Base-by-base conservation (phyloP, 148 eudicot genomes). In the Gaultheria prostrata region DNA sequence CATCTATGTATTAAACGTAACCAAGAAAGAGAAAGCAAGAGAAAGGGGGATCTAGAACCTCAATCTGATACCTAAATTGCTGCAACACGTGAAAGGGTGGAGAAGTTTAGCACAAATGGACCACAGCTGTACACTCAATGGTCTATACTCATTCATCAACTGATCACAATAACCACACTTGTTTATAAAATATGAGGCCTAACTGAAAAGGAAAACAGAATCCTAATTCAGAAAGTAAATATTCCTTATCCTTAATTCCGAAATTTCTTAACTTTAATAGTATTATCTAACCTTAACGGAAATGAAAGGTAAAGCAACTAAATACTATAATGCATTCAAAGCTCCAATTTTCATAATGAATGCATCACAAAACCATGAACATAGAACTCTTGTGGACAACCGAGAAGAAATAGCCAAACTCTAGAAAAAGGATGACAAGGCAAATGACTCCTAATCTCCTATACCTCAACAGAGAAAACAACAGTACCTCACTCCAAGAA, bases 401-500 rank as follows among this genome's bases (percentile, higher is more conserved):
- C 21, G 21, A 70, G 65, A 72, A 1, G 12, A 71, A 70, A 32
- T 53, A 70, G 54, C 30, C 51, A 49, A 30, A 50, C 53, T 51
- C 48, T 7, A 82, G 63, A 33, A 12, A 20, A 56, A 10, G 32
- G 1, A 6, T 53, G 53, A 56, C 12, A 0, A 33, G 20, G 32
- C 7, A 48, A 69, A 15, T 71, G 15, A 50, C 51, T 24, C 45
- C 54, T 35, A 35, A 8, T 32, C 51, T 24, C 45, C 54, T 35
- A 35, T 10, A 82, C 56, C 69, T 75, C 18, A 57, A 75, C 0
- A 33, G 54, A 56, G 71, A 26, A 15, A 73, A 35, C 26, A 3
- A 73, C 15, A 45, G 53, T 57, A 94, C 98, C 98, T 95, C 81
- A 95, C 93, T 80, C 98, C 98, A 69, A 95, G 98, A 83, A 95